Evolutionary conservation across 2,329 filamentous ascomycete species (phyloP).

Genomic region (Falciphora oryzae): DNA sequence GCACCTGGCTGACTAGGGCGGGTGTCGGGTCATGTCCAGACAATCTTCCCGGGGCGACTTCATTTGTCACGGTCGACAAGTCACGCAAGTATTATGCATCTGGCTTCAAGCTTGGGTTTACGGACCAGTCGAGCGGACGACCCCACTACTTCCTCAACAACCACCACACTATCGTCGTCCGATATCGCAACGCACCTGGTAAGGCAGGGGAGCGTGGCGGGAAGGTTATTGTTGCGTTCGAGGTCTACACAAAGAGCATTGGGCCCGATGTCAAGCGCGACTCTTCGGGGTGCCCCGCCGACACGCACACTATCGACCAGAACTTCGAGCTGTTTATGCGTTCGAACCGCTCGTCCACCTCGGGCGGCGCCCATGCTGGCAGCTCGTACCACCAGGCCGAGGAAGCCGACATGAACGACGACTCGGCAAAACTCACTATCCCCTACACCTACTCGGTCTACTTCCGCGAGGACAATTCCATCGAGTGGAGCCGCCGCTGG

Average conservation of each 20-base stretch:
- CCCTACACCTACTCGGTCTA: slow-evolving; percentile 89
- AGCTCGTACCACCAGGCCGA: slow-evolving; percentile 53
- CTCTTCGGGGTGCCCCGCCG: slow-evolving; percentile 59
- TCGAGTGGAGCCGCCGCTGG: slow-evolving; percentile 84
- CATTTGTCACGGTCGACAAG: slow-evolving; percentile 82
- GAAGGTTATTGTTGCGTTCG: slow-evolving; percentile 81
- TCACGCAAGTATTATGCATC: slow-evolving; percentile 81
- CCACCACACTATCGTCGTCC: slow-evolving; percentile 78
- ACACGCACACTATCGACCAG: slow-evolving; percentile 56
- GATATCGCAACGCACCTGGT: slow-evolving; percentile 67
- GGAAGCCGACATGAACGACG: slow-evolving; percentile 51
- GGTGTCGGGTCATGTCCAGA: slow-evolving; percentile 36
- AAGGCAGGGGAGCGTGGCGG: slow-evolving; percentile 62
- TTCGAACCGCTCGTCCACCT: slow-evolving; percentile 52
- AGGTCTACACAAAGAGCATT: slow-evolving; percentile 84
- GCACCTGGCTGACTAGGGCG: not conserved
- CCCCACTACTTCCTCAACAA: slow-evolving; percentile 76
- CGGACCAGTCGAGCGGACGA: slow-evolving; percentile 55
- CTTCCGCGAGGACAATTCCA: slow-evolving; percentile 72
- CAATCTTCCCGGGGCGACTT: slow-evolving; percentile 82
- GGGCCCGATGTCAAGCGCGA: slow-evolving; percentile 53
- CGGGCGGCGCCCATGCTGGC: slow-evolving; percentile 30
- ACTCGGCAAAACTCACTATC: slow-evolving; percentile 62
- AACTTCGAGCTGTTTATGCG: slow-evolving; percentile 65
- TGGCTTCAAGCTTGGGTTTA: slow-evolving; percentile 82